Evolutionary conservation across 2,329 filamentous ascomycete genomes (phyloP), one percentile per base, ranked within the genome.

Genomic region (Paecilomyces sp.): DNA sequence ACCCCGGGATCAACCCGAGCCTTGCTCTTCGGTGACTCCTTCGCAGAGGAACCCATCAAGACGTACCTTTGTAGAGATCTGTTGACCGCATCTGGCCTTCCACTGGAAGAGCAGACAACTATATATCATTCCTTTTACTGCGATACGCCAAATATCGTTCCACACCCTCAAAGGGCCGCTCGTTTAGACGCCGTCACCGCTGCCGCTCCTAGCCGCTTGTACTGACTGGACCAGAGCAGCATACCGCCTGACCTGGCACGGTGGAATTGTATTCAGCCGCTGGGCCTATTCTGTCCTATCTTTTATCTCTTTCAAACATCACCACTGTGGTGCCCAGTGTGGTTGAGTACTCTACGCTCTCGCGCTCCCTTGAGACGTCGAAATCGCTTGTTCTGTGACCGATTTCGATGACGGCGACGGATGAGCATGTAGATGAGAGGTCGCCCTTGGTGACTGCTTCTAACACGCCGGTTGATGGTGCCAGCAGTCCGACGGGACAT

Each of bases 401-500:
- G 24, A 30, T 50, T 57, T 50, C 57, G 47, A 67, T 62, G 64
- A 60, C 63, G 58, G 60, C 54, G 52, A 61, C 62, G 33, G 57
- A 65, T 64, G 59, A 63, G 30, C 61, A 57, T 53, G 56, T 57
- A 33, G 62, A 70, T 57, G 71, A 73, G 62, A 62, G 57, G 3
- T 70, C 70, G 54, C 72, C 70, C 50, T 65, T 74, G 6, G 71
- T 74, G 65, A 63, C 66, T 62, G 60, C 64, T 3, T 60, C 53
- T 58, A 58, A n/a, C 22, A 53, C 22, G 3, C 24, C 51, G 24
- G 11, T 28, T n/a, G 63, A 58, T 11, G 62, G 64, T 55, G 61
- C 64, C 56, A 58, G 62, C 18, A n/a, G 30, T 47, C 58, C 47
- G n/a, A 51, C 28, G 15, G 34, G 24, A 30, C 33, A 52, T 18